phyloP scores from a whole-genome alignment of 495 filamentous ascomycete species.

The Xylaria nigripes region DNA sequence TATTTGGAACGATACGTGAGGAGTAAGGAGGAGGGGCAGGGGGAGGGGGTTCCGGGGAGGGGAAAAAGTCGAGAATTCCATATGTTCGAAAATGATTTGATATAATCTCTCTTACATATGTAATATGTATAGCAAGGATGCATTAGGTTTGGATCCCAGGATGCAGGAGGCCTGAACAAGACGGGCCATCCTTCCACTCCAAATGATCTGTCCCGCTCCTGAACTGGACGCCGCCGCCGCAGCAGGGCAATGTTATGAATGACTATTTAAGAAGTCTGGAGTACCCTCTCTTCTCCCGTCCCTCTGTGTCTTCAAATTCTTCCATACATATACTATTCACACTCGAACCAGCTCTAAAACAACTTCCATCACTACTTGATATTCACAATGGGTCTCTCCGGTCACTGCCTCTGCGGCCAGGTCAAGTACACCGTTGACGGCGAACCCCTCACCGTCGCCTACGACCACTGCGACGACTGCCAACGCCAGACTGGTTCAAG shows the following conservation, averaged over 20 bases:
- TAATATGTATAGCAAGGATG: neutral
- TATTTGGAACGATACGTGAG: neutral
- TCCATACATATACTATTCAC: neutral
- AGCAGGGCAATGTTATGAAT: neutral
- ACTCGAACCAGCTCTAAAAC: neutral
- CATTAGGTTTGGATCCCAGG: conserved; percentile 3
- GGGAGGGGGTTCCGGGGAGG: neutral
- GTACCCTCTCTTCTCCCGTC: neutral
- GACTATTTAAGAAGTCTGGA: conserved; percentile 8
- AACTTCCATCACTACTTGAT: neutral
- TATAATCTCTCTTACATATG: neutral
- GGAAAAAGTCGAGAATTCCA: neutral
- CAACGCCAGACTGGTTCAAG: conserved; percentile 61
- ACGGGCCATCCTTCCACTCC: neutral
- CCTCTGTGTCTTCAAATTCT: neutral
- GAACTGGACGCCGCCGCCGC: neutral
- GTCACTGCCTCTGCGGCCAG: conserved; percentile 63
- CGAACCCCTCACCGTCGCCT: conserved; percentile 50
- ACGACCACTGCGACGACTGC: conserved; percentile 68
- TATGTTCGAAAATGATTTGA: conserved; percentile 2
- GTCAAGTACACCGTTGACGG: conserved; percentile 56
- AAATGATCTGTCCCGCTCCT: neutral
- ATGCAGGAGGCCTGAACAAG: neutral
- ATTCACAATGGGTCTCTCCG: conserved; percentile 53
- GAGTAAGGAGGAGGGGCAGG: neutral